Percentiles rank a stretch among this genome's conserved stretches.
These are phyloP conservation scores for Phytophthora cryptogea DNA, from an alignment of 352 stramenopile genomes.

Conservation along the genomic window DNA sequence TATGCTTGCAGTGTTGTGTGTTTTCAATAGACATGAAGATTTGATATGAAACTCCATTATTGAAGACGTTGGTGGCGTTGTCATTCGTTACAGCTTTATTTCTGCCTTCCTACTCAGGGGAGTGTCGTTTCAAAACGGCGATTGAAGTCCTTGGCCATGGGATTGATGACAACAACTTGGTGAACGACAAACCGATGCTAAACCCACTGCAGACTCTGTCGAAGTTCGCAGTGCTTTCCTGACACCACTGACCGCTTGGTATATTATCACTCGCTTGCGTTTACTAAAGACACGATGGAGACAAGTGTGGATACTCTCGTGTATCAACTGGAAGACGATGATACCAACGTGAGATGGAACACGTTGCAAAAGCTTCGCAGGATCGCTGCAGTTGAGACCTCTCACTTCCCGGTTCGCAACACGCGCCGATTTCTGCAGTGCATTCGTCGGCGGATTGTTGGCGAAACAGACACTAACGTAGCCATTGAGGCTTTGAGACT, in stretches of 20 bases:
- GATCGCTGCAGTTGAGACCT: constrained; percentile 62
- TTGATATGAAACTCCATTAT: constrained; percentile 3
- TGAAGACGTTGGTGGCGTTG: constrained; percentile 6
- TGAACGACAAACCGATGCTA: constrained; percentile 22
- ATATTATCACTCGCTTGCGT: constrained; percentile 9
- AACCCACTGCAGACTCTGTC: constrained; percentile 10
- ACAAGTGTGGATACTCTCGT: constrained; percentile 72
- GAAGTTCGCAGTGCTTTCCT: constrained; percentile 21
- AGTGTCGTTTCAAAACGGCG: constrained; percentile 35
- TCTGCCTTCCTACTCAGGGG: constrained; percentile 21
- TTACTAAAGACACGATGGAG: constrained; percentile 37
- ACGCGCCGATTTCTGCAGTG: constrained; percentile 74
- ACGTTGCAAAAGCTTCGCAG: constrained; percentile 71
- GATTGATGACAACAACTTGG: constrained; percentile 16
- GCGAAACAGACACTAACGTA: constrained; percentile 41
- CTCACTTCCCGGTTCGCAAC: constrained; percentile 76
- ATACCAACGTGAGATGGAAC: constrained; percentile 49
- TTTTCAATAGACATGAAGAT: constrained; percentile 30
- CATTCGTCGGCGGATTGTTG: constrained; percentile 56
- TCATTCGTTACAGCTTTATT: constrained; percentile 29
- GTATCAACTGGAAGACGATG: constrained; percentile 81
- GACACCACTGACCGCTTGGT: constrained; percentile 9
- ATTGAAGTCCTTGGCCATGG: constrained; percentile 9
- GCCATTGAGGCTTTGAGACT: constrained; percentile 60
- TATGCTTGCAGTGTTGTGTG: constrained; percentile 9